Evolutionary conservation across 2,329 filamentous ascomycete genomes (phyloP).

Genomic region (Colletotrichum lentis): DNA sequence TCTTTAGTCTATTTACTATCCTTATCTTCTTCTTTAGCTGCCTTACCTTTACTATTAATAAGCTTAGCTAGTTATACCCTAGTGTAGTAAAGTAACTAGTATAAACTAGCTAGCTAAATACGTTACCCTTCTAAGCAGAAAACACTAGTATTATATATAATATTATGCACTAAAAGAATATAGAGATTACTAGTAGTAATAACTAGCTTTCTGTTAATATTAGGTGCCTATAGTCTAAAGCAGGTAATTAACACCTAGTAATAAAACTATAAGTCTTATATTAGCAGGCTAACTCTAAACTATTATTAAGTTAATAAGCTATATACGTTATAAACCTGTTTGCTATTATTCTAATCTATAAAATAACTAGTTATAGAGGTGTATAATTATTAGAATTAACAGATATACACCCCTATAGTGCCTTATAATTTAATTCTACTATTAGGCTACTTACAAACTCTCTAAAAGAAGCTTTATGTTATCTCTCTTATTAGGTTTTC

Average conservation of each 20-base stretch:
- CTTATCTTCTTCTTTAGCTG: slow-evolving; percentile 40
- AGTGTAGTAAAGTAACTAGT: slow-evolving; percentile 44
- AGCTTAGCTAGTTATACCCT: slow-evolving; percentile 44
- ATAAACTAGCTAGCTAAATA: slow-evolving; percentile 42
- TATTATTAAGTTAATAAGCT: no score
- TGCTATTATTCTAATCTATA: slow-evolving; percentile 41
- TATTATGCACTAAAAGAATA: slow-evolving; percentile 45
- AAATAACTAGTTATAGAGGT: slow-evolving; percentile 41
- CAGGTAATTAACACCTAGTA: slow-evolving; percentile 38
- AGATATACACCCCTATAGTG: no score
- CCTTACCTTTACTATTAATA: slow-evolving; percentile 43
- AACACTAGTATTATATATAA: slow-evolving; percentile 42
- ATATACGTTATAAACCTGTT: slow-evolving; percentile 44
- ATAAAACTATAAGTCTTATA: slow-evolving; percentile 38
- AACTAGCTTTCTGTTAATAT: slow-evolving; percentile 42
- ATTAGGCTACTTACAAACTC: slow-evolving; percentile 34
- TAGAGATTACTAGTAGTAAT: slow-evolving; percentile 40
- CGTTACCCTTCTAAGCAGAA: slow-evolving; percentile 42
- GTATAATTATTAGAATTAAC: slow-evolving; percentile 43
- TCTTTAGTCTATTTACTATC: slow-evolving; percentile 37
- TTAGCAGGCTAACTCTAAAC: neutral
- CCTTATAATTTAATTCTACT: slow-evolving; percentile 41
- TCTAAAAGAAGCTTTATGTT: slow-evolving; percentile 43
- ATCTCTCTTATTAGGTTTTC: slow-evolving; percentile 36
- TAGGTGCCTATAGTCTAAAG: slow-evolving; percentile 41